phyloP scores from a whole-genome alignment of 106 monocot species.

The Allium cepa region DNA sequence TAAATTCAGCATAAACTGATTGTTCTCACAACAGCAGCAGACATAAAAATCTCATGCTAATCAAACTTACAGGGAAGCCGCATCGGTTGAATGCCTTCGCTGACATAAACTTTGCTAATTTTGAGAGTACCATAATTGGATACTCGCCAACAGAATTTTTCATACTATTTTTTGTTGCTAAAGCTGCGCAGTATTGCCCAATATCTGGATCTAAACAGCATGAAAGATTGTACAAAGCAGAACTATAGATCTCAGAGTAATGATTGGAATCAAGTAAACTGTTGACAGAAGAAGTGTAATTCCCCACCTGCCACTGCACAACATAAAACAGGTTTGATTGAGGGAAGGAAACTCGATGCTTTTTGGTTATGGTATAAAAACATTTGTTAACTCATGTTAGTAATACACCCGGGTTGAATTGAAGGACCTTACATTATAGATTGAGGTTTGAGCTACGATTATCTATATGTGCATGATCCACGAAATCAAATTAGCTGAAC shows the following conservation, averaged over 20 bases:
- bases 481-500: too few relatives aligned
- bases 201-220: conserved; percentile 57
- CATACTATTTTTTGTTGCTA: conserved; percentile 65
- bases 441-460: too few relatives aligned
- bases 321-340: background rate
- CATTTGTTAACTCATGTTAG: too few relatives aligned
- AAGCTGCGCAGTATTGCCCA: conserved; percentile 55
- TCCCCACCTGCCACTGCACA: conserved; percentile 89
- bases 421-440: too few relatives aligned
- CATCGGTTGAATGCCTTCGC: conserved; percentile 60
- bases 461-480: too few relatives aligned
- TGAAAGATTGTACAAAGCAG: conserved; percentile 11
- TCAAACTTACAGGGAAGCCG: conserved; percentile 80
- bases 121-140: conserved; percentile 33
- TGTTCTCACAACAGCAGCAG: background rate
- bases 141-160: conserved; percentile 63
- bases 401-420: too few relatives aligned
- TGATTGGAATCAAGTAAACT: conserved; percentile 22
- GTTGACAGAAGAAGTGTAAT: conserved; percentile 46
- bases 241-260: conserved; percentile 8
- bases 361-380: too few relatives aligned
- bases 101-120: conserved; percentile 46
- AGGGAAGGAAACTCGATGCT: too few relatives aligned
- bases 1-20: background rate
- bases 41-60: background rate